phyloP scores from a whole-genome alignment of 2,329 filamentous ascomycete species.

The Aspergillus sp. region DNA sequence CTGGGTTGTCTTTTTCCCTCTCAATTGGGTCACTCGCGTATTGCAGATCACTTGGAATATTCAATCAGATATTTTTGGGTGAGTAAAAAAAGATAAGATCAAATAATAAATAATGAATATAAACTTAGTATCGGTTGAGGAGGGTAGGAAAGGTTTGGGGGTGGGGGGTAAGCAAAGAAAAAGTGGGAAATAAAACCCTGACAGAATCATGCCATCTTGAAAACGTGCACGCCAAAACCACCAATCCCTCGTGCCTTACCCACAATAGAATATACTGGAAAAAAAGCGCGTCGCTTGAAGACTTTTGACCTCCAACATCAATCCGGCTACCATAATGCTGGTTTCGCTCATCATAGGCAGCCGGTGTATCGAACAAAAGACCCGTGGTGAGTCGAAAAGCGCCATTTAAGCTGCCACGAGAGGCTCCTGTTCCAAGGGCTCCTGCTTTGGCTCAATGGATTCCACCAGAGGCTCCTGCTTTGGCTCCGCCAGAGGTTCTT shows the following conservation, averaged over 20 bases:
- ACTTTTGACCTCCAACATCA: not conserved
- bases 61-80: not conserved
- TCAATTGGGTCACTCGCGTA: not conserved
- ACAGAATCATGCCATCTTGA: constrained; percentile 14
- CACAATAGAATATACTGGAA: constrained; percentile 4
- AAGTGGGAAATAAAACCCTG: constrained; percentile 1
- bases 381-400: not conserved
- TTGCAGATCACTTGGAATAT: not conserved
- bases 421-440: constrained; percentile 28
- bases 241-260: constrained; percentile 3
- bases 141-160: constrained; percentile 1
- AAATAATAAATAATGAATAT: not conserved
- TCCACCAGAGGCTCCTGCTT: constrained; percentile 32
- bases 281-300: constrained; percentile 2
- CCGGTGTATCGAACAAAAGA: not conserved
- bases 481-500: too few species aligned
- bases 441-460: constrained; percentile 20
- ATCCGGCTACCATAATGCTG: too few species aligned
- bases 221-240: constrained; percentile 15
- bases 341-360: too few species aligned
- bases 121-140: not conserved
- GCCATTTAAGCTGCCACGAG: constrained; percentile 24
- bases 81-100: not conserved
- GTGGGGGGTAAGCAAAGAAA: constrained; percentile 2
- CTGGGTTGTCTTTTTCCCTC: too few species aligned